phyloP scores from a whole-genome alignment of 2,329 filamentous ascomycete genomes.

The Alternaria ventricosa region DNA sequence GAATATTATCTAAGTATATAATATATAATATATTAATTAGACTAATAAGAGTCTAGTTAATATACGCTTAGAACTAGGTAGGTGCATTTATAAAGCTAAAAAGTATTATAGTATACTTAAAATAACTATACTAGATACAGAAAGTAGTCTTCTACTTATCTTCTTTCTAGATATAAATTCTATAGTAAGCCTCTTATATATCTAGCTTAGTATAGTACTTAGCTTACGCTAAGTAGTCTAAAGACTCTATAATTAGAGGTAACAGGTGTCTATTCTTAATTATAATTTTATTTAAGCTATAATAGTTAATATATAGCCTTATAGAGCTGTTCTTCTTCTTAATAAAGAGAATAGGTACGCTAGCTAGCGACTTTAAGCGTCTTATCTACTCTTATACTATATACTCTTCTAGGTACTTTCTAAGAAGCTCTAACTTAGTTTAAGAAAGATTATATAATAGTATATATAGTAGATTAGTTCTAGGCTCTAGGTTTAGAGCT shows the following conservation, averaged over 20 bases:
- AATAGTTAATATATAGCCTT: neutral
- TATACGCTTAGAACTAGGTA: neutral
- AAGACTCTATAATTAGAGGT: neutral
- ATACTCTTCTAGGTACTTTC: neutral
- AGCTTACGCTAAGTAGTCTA: neutral
- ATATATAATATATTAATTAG: neutral
- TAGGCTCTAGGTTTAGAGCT: neutral
- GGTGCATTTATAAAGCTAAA: neutral
- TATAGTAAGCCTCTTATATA: neutral
- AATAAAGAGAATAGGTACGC: neutral
- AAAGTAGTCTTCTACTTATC: neutral
- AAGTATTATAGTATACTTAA: neutral
- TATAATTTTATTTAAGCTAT: neutral
- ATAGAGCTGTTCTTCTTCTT: neutral
- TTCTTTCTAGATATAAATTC: neutral
- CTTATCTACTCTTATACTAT: neutral
- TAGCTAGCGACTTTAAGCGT: neutral
- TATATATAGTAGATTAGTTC: neutral
- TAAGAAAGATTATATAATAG: neutral
- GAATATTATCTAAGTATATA: neutral
- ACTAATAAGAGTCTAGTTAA: neutral
- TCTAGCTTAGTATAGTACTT: neutral
- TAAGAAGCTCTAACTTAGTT: neutral
- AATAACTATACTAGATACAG: neutral
- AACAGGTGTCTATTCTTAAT: neutral